phyloP scores from a whole-genome alignment of 345 rosid species.

The Salix dunnii region DNA sequence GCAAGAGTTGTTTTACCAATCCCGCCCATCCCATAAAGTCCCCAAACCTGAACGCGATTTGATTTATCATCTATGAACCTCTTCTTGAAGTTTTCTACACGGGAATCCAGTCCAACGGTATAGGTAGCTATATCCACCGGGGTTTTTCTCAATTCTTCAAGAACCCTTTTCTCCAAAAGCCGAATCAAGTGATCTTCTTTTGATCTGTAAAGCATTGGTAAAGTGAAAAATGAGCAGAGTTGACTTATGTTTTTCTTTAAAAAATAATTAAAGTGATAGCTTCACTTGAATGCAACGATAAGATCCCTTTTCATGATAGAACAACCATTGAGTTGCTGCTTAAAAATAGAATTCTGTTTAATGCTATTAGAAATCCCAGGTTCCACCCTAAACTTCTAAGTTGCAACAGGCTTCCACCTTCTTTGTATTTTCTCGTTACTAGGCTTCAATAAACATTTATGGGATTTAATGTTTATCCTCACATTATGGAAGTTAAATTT shows the following conservation, averaged over 20 bases:
- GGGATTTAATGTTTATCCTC: too few species aligned
- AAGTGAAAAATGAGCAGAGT: background rate
- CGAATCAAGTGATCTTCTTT: slow-evolving; percentile 23
- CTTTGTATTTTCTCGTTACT: too few species aligned
- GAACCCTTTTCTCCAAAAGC: slow-evolving; percentile 37
- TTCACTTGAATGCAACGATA: background rate
- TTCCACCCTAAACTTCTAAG: too few species aligned
- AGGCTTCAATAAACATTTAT: too few species aligned
- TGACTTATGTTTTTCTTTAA: too few species aligned
- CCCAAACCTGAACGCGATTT: slow-evolving; percentile 21
- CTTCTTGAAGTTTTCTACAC: slow-evolving; percentile 12
- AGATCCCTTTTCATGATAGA: too few species aligned
- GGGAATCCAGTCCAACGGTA: slow-evolving; percentile 38
- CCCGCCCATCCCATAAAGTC: slow-evolving; percentile 41
- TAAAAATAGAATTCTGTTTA: too few species aligned
- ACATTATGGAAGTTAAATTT: too few species aligned
- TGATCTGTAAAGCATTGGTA: background rate
- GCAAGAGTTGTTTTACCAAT: slow-evolving; percentile 47
- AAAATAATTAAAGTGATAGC: background rate
- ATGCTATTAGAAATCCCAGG: too few species aligned
- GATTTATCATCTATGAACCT: slow-evolving; percentile 20
- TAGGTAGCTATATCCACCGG: slow-evolving; percentile 45
- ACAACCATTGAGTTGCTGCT: background rate
- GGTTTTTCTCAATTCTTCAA: slow-evolving; percentile 42
- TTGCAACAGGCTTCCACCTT: too few species aligned